Evolutionary conservation across 2,329 filamentous ascomycete species (phyloP), one percentile per base, ranked within the genome.

Genomic region (Furcasterigmium sp.): DNA sequence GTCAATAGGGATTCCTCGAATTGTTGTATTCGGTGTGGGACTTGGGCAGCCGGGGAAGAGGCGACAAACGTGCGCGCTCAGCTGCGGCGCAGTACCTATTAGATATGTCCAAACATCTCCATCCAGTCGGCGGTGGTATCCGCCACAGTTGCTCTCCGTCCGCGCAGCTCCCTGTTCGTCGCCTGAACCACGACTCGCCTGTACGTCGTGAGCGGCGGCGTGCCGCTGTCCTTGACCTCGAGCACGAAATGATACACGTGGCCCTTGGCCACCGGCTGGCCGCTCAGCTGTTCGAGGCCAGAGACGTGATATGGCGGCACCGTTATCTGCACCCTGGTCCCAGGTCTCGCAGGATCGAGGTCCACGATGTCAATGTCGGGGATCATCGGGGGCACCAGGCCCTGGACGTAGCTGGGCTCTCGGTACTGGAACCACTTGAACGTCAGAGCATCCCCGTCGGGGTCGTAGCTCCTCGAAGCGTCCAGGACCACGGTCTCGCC

Each of bases 201-300:
- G 55, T 76, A 76, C 37, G 60, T 68, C 28, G 67, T 73, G 50
- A 77, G 53, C 8, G 57, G 55, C n/a, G 68, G 68, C 5, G 55
- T 56, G 2, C 71, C 72, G 17, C 58, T 53, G 43, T 73, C 67
- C 8, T 56, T 67, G 5, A 75, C 70, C 48, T 75, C 68, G 2
- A 77, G 57, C 19, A 77, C 68, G 29, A 76, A 46, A 55, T 76
- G 73, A 11, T 26, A 26, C 23, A 7, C 23, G 7, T 26, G 23
- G 7, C 23, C 23, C 23, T 26, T 26, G 7, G 7, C 23, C 23
- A 26, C 23, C 7, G 23, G 23, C 23, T 11, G 23, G 11, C 23
- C 23, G 11, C 23, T 26, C 23, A 26, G 11, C 23, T 7, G 23
- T 32, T 53, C 53, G 1, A 70, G 51, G 37, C 65, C 59, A 1